Conservation (phyloP, 2,329 filamentous ascomycete genomes). For the Fusarium gaditjirri region DNA sequence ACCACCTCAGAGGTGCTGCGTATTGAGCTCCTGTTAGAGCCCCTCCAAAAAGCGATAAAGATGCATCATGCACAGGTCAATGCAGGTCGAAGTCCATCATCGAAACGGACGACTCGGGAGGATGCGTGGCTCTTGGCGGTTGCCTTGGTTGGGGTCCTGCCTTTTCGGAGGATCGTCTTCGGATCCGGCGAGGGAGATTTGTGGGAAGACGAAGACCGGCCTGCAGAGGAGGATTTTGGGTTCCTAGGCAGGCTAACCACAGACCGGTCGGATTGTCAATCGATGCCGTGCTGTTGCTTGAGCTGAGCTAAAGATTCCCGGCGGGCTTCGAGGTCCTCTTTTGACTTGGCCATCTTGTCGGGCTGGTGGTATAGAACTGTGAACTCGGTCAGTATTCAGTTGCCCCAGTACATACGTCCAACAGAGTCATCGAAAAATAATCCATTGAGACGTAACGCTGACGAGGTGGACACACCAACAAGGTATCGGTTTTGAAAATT, state of each 20-base stretch:
- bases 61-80: slow-evolving; percentile 53
- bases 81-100: slow-evolving; percentile 52
- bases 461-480: slow-evolving; percentile 75
- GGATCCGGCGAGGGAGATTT: slow-evolving; percentile 53
- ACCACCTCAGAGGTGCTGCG: slow-evolving; percentile 37
- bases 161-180: slow-evolving; percentile 58
- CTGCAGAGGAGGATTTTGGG: slow-evolving; percentile 63
- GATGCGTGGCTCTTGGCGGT: slow-evolving; percentile 52
- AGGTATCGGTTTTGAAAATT: slow-evolving; percentile 99
- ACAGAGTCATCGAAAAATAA: slow-evolving; percentile 4
- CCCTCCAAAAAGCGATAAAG: slow-evolving; percentile 37
- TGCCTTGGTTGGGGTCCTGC: slow-evolving; percentile 50
- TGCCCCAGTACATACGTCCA: neutral
- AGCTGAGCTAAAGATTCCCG: slow-evolving; percentile 98
- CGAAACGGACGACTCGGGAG: slow-evolving; percentile 55
- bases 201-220: slow-evolving; percentile 67
- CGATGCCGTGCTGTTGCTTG: slow-evolving; percentile 97
- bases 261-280: slow-evolving; percentile 88
- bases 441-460: neutral
- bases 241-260: slow-evolving; percentile 60
- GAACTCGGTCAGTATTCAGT: slow-evolving; percentile 22
- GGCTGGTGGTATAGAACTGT: slow-evolving; percentile 72
- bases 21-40: slow-evolving; percentile 23
- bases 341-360: slow-evolving; percentile 79
- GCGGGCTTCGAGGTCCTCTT: slow-evolving; percentile 92